Evolutionary conservation across 371 early-diverging fungal genomes (phyloP).

Genomic region (Mucor piriformis): DNA sequence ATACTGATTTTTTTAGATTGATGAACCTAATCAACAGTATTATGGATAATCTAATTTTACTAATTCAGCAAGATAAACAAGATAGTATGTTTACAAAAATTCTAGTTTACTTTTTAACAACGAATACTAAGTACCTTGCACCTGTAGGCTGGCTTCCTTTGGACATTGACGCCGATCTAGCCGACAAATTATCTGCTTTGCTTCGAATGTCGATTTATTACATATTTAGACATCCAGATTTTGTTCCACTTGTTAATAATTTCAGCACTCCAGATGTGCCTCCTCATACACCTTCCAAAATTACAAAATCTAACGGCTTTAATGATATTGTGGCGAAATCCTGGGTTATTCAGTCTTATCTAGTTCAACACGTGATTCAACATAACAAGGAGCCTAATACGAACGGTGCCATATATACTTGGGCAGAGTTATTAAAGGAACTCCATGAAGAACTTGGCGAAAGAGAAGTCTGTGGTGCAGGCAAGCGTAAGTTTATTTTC

Average conservation of each 20-base stretch:
- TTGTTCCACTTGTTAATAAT: constrained; percentile 50
- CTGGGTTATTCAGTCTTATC: constrained; percentile 37
- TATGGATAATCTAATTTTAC: constrained; percentile 8
- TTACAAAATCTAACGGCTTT: constrained; percentile 33
- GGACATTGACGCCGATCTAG: neutral
- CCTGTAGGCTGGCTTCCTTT: constrained; percentile 18
- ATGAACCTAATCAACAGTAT: constrained; percentile 20
- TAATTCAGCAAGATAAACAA: constrained; percentile 4
- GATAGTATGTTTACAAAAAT: neutral
- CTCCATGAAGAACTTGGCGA: constrained; percentile 70
- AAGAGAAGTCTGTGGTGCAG: constrained; percentile 62
- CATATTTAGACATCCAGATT: constrained; percentile 51
- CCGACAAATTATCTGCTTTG: neutral
- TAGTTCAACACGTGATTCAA: constrained; percentile 15
- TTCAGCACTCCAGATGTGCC: constrained; percentile 32
- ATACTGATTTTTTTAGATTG: constrained; percentile 29
- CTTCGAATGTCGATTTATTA: constrained; percentile 37
- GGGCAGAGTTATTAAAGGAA: constrained; percentile 51
- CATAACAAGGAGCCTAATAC: neutral
- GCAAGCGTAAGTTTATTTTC: constrained; percentile 53
- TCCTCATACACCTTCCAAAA: constrained; percentile 38
- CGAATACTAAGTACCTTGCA: neutral
- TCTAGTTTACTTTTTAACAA: too few species aligned
- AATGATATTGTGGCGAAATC: constrained; percentile 33
- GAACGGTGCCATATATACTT: neutral